phyloP scores from a whole-genome alignment of 345 rosid species.

The Syzygium oleosum region DNA sequence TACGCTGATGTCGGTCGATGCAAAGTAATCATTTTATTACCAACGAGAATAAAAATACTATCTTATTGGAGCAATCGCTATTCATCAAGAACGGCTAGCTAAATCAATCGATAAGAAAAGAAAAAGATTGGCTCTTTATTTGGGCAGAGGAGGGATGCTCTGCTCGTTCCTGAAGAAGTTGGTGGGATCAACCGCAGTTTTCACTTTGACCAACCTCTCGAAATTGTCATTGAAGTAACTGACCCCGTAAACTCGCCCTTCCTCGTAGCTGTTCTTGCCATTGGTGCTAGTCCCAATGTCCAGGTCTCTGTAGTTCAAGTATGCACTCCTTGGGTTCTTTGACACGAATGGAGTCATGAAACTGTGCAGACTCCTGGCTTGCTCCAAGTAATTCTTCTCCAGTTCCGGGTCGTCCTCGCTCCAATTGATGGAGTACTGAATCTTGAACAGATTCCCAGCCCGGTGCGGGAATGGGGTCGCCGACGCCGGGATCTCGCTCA shows the following conservation, averaged over 20 bases:
- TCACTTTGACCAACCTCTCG: constrained; percentile 18
- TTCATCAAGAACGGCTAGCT: background rate
- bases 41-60: too few species aligned
- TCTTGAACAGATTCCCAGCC: constrained; percentile 38
- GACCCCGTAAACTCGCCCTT: constrained; percentile 30
- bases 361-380: constrained; percentile 16
- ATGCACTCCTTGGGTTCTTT: constrained; percentile 54
- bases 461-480: constrained; percentile 57
- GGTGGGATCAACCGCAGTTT: constrained; percentile 23
- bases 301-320: constrained; percentile 38
- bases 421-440: constrained; percentile 35
- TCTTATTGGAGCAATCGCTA: too few species aligned
- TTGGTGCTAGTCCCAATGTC: constrained; percentile 31
- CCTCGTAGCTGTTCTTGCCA: constrained; percentile 17
- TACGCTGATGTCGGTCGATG: too few species aligned
- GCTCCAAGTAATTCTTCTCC: constrained; percentile 10
- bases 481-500: constrained; percentile 31
- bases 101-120: too few species aligned
- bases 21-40: too few species aligned
- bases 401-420: constrained; percentile 12
- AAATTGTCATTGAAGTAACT: constrained; percentile 15
- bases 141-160: constrained; percentile 22
- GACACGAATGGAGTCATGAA: constrained; percentile 51
- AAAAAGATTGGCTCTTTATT: background rate
- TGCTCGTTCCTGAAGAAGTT: constrained; percentile 39